Evolutionary conservation across 169 alveolate species (phyloP), one percentile per base, ranked within the genome.

Genomic region (Eimeria praecox): DNA sequence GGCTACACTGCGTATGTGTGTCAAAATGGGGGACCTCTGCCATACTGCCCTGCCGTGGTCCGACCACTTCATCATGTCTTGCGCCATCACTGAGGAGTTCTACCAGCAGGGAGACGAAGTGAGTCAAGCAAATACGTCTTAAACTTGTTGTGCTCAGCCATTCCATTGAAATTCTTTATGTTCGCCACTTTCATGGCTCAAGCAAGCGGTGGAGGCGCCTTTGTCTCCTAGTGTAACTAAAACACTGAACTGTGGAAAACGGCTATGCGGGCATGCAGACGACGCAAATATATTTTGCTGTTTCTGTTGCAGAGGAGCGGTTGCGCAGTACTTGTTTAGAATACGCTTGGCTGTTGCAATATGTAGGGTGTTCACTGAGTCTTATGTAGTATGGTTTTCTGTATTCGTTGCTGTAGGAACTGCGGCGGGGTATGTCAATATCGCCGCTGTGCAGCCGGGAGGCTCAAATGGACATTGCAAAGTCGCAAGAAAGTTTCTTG

Each of bases 361-460:
- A 16, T 69, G 8, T 10, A 9, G 14, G 46, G 27, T 9, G 5
- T 69, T 69, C n/a, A 69, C 3, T 33, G 27, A n/a, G n/a, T n/a
- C n/a, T n/a, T n/a, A n/a, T n/a, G n/a, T n/a, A n/a, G n/a, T n/a
- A n/a, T n/a, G n/a, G n/a, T n/a, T n/a, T n/a, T n/a, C 14, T 30
- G 78, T 69, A 69, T 6, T 9, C 24, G 73, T 75, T 27, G 86
- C 35, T 75, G 54, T 90, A 90, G 90, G 99, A 98, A 90, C 97
- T 96, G 66, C 96, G 96, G 38, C 80, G 95, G 59, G 97, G 98
- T 9, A 94, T 98, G 56, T 98, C 98, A 38, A 96, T 98, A 30
- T 97, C 99, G 27, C 97, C 98, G 90, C 97, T 98, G 86, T 98
- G 99, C 97, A 98, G 98, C 90, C 96, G 99, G 89, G 97, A 97